Base-by-base conservation (phyloP, 2,329 filamentous ascomycete genomes). In the Acarospora socialis region DNA sequence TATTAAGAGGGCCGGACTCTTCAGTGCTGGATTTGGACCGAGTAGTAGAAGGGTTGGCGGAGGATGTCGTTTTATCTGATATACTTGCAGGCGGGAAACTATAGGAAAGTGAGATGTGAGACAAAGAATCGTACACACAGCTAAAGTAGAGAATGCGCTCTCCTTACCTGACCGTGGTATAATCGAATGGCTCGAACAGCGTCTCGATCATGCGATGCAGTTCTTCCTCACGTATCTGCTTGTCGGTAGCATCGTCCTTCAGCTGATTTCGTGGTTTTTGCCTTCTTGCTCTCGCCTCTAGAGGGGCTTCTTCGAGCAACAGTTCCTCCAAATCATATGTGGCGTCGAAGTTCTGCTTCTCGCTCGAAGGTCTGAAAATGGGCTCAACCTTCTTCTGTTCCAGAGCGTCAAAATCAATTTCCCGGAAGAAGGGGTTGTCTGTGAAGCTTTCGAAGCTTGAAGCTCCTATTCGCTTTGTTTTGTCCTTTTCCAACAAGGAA, bases 321-420 rank as follows among this genome's bases (percentile, higher is more conserved):
- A 98, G 57, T 54, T 98, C 90, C 52, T 98, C 90, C 30, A 98
- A 61, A 54, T 98, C 90, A 51, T 98, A 95, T 1, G 90, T 98
- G 4, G 90, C 90, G 55, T 98, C 90, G 44, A 98, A 98, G 53
- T 98, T 98, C 3, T 90, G 95, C 68, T 98, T 98, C 29, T 95
- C 90, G 34, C 83, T 86, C 0, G 87, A 93, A 0, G 90, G 90
- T 13, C 80, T 71, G 52, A 98, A 98, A 3, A 95, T 74, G 0
- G 90, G 90, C 45, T 86, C 77, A 26, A 95, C 76, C 49, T 84
- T 75, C 53, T 94, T 95, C 41, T 73, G 66, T 52, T 93, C 82
- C 21, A 98, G 59, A 0, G 77, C 75, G 9, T 72, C 73, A 44
- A 98, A 98, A 50, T 95, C 79, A 43, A 95, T 72, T 3, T 69